A percentile compares a stretch with the other conserved stretches of the same genome.
These are phyloP conservation scores for Microbotryomycetes sp. DNA, from an alignment of 1,284 basidiomycete genomes.

Conservation along the genomic window DNA sequence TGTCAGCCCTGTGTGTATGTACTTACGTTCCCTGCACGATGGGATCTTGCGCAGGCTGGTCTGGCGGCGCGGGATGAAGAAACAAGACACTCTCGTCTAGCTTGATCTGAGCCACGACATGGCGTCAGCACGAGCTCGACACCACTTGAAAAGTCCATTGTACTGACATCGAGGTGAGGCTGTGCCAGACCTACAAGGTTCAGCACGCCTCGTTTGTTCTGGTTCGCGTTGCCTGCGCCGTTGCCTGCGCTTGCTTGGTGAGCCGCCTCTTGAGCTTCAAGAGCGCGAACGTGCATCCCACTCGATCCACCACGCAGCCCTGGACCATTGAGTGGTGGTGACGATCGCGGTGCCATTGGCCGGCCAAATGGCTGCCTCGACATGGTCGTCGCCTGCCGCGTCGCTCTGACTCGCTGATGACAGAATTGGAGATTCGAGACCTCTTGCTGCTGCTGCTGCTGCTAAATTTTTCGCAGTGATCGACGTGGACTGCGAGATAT, in stretches of 20 bases:
- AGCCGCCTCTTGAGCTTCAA: too few species aligned
- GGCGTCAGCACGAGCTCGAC: background rate
- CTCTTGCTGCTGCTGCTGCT: background rate
- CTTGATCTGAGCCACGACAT: background rate
- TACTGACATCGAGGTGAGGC: background rate
- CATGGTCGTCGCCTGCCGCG: background rate
- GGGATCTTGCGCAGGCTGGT: background rate
- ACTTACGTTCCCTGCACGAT: slow-evolving; percentile 1
- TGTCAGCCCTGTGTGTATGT: too few species aligned
- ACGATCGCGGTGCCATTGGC: background rate
- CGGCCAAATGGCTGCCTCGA: background rate
- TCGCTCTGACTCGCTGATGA: background rate
- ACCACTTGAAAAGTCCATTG: background rate
- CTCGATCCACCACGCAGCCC: background rate
- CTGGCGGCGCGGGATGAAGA: slow-evolving; percentile 1
- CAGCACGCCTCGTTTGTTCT: background rate
- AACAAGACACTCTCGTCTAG: slow-evolving; percentile 1
- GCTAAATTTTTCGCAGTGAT: too few species aligned
- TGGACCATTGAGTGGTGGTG: background rate
- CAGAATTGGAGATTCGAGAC: too few species aligned
- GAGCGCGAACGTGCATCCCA: background rate
- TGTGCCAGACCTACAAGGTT: background rate
- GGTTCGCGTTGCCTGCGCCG: background rate
- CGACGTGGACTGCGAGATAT: too few species aligned
- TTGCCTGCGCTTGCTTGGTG: background rate